phyloP scores from a whole-genome alignment of 768 basidiomycete genomes.

The Suillus brevipes region DNA sequence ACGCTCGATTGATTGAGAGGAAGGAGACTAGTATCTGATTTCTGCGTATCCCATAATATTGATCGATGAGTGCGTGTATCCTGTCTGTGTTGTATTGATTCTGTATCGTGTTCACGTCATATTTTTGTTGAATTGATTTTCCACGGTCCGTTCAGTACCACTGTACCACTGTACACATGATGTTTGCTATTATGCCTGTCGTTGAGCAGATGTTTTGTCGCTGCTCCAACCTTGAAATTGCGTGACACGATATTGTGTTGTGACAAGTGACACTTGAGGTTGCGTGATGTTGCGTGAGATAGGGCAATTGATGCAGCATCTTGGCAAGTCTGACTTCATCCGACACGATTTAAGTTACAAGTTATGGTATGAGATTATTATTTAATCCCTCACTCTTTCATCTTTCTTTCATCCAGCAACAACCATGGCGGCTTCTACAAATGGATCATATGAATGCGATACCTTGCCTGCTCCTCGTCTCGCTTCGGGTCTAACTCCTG shows the following conservation, averaged over 20 bases:
- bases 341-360: neutral
- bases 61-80: constrained; percentile 24
- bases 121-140: constrained; percentile 12
- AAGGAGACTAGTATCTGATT: constrained; percentile 30
- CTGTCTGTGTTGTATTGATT: constrained; percentile 28
- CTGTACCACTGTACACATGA: constrained; percentile 18
- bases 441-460: constrained; percentile 60
- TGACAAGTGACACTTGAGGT: constrained; percentile 1
- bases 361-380: neutral
- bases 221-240: constrained; percentile 11
- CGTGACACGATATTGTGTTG: constrained; percentile 9
- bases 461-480: constrained; percentile 66
- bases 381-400: neutral
- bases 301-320: neutral
- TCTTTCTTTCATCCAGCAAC: neutral
- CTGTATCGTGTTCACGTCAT: constrained; percentile 10
- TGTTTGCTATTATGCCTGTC: constrained; percentile 12
- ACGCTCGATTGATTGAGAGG: constrained; percentile 72
- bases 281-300: constrained; percentile 36
- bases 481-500: constrained; percentile 31
- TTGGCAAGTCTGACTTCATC: constrained; percentile 6
- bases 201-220: constrained; percentile 7
- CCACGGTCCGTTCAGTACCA: constrained; percentile 7
- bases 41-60: constrained; percentile 38
- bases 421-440: constrained; percentile 22